These are phyloP conservation scores for Phytopythium cucurbitacearum DNA, from an alignment of 352 stramenopile genomes.

Conservation along the genomic window DNA sequence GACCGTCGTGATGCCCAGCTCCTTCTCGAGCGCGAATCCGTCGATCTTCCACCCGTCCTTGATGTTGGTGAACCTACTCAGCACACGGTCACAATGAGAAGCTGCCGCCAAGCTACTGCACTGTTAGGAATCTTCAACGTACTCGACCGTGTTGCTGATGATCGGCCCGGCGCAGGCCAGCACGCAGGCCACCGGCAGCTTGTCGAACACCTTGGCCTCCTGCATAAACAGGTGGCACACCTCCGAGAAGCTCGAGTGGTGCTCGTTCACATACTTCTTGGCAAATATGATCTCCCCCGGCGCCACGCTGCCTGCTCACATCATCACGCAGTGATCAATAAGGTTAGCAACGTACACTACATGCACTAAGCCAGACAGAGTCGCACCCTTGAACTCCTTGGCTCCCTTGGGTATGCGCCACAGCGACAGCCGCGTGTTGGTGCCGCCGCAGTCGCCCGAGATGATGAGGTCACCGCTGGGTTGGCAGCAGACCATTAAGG, in stretches of 20 bases:
- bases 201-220: conserved; percentile 77
- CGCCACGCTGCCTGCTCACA: conserved; percentile 45
- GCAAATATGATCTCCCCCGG: conserved; percentile 81
- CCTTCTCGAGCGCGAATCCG: conserved; percentile 66
- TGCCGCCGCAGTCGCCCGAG: conserved; percentile 95
- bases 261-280: conserved; percentile 86
- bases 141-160: conserved; percentile 77
- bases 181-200: conserved; percentile 59
- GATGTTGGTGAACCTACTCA: conserved; percentile 92
- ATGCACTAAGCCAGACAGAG: conserved; percentile 8
- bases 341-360: too few species aligned
- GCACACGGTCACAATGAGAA: neutral
- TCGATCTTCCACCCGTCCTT: conserved; percentile 88
- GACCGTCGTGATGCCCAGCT: conserved; percentile 83
- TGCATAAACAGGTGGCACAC: conserved; percentile 93
- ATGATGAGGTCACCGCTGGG: conserved; percentile 73
- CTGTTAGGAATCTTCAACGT: conserved; percentile 12
- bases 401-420: conserved; percentile 69
- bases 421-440: conserved; percentile 94
- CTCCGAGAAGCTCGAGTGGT: conserved; percentile 77
- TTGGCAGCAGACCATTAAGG: too few species aligned
- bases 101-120: neutral
- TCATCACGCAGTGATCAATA: too few species aligned
- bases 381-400: conserved; percentile 49
- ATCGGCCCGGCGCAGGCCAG: conserved; percentile 80